Base-by-base conservation (phyloP, 352 stramenopile genomes). In the Ophiocytium majus region DNA sequence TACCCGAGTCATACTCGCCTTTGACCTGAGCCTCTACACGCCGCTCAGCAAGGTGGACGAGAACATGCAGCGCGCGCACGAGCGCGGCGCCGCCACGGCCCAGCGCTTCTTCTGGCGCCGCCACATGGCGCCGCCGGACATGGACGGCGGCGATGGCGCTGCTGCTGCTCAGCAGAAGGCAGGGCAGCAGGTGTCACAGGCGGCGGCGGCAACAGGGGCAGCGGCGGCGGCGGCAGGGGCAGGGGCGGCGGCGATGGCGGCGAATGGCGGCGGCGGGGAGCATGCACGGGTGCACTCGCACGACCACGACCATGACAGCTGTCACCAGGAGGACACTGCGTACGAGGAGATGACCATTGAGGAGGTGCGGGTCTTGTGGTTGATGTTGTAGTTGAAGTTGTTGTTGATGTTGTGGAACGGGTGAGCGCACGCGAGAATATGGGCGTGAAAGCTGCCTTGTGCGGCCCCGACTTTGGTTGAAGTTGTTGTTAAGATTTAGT, bases 1-100 rank as follows among this genome's bases (percentile, higher is more conserved):
- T 17, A 98, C 96, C 50, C 93, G 98, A 35, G 96, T 98, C 31
- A 98, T 99, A 83, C 93, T 99, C 50, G 98, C 97, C 50, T 99
- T 99, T 88, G 97, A 99, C 89, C 89, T 99, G 36, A 99, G 99
- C 89, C 86, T 99, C 28, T 99, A 99, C 91, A 98, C 98, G 81
- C 97, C 98, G 63, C 91, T 99, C 33, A 99, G 95, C 79, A 96
- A 97, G 84, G 94, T 97, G 10, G 93, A 99, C 91, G 97, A 98
- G 82, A 99, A 99, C 90, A 98, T 99, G 96, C 94, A 98, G 90
- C 92, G 96, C 43, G 98, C 98, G 17, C 97, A 99, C 90, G 93
- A 92, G 63, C 91, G 97, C 50, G 97, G 99, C 90, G 95, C 96
- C 17, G 84, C 83, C n/a, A 71, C 50, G 49, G 36, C 57, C 35